Base-by-base conservation (phyloP, 1,284 basidiomycete species). In the Irpex rosettiformis region DNA sequence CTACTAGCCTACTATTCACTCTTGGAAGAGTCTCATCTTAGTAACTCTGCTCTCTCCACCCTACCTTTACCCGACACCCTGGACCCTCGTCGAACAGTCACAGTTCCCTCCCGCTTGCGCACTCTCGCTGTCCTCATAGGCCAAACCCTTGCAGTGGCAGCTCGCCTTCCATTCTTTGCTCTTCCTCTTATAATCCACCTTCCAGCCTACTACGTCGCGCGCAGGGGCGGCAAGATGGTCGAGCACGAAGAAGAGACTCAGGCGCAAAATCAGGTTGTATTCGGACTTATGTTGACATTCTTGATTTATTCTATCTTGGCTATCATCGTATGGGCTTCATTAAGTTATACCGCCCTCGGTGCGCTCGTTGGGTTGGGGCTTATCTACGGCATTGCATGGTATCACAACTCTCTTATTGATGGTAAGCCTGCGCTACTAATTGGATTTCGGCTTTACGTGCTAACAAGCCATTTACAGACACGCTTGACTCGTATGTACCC, bases 241-340 rank as follows among this genome's bases (percentile, higher is more conserved):
- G 85, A 93, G 68, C 86, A 94, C 64, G 95, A 98, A 72, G 91
- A 93, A 69, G 94, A 96, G 72, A 90, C 91, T 3, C 91, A 93
- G 73, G 94, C 94, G 37, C 93, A 96, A 77, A 95, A 90, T 76
- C 96, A 97, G 77, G 85, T 96, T 45, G 85, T 91, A 11, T 86
- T 95, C 64, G 92, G 93, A 1, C 70, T 96, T 24, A 67, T 95
- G 52, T 81, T 93, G 54, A 76, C 89, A 49, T 69, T 91, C 61
- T 70, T 93, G 65, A 85, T 89, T 47, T 96, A 96, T 75, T 88
- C 92, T n/a, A 71, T 84, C 18, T 73, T 86, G 30, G 96, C 96
- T 76, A 85, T 91, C 70, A 82, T 86, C 64, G 75, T 95, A 18
- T 95, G 93, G 90, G 85, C 87, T 11, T 70, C 94, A 37, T 80